phyloP scores from a whole-genome alignment of 2,329 filamentous ascomycete species.

The Stylonectria norvegica region DNA sequence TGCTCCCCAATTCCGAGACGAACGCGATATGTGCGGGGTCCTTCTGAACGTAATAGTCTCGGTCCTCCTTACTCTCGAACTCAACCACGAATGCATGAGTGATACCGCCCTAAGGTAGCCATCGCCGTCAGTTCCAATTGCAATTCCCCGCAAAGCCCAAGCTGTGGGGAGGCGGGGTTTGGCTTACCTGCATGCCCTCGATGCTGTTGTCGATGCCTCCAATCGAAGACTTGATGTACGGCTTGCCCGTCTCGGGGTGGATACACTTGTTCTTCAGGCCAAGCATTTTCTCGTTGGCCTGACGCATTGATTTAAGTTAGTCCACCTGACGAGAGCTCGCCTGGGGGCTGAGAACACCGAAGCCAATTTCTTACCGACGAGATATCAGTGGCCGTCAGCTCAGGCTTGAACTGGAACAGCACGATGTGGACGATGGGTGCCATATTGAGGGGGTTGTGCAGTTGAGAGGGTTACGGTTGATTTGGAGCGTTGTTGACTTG shows the following conservation, averaged over 20 bases:
- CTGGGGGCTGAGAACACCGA: too few relatives aligned
- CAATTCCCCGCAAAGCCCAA: too few relatives aligned
- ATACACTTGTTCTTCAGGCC: constrained; percentile 56
- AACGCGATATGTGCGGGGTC: constrained; percentile 64
- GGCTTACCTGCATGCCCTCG: constrained; percentile 57
- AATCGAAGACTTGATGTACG: constrained; percentile 56
- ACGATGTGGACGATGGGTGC: constrained; percentile 18
- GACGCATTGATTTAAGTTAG: too few relatives aligned
- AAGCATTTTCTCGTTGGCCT: constrained; percentile 32
- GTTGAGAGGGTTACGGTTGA: too few relatives aligned
- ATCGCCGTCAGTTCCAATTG: too few relatives aligned
- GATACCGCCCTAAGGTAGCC: constrained; percentile 49
- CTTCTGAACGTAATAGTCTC: constrained; percentile 62
- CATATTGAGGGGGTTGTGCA: constrained; percentile 3
- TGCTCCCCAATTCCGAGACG: constrained; percentile 43
- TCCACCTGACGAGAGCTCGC: too few relatives aligned
- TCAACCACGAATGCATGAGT: constrained; percentile 66
- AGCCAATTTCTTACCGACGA: constrained; percentile 11
- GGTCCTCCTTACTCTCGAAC: constrained; percentile 60
- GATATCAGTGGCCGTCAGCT: constrained; percentile 7
- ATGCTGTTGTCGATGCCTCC: constrained; percentile 60
- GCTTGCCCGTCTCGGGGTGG: constrained; percentile 55
- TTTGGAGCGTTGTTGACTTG: too few relatives aligned
- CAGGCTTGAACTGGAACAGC: constrained; percentile 19
- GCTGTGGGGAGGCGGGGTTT: too few relatives aligned